phyloP scores from a whole-genome alignment of 768 basidiomycete genomes.

The Russula virescens region DNA sequence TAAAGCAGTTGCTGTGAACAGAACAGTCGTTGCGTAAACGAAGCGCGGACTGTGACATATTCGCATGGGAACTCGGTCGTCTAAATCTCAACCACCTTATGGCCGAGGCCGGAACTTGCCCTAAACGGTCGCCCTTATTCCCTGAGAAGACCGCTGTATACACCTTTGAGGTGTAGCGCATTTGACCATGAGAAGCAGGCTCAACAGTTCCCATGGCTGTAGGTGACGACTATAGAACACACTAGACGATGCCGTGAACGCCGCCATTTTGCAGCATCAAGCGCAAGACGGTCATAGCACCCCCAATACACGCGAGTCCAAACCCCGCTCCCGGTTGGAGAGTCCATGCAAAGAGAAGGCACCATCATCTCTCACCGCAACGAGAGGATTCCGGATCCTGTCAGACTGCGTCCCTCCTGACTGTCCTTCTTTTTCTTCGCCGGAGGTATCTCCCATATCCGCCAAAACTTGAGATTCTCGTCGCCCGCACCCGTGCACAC shows the following conservation, averaged over 20 bases:
- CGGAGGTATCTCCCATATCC: slow-evolving; percentile 63
- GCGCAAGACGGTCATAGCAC: background rate
- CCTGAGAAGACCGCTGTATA: too few relatives aligned
- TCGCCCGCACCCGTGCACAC: slow-evolving; percentile 91
- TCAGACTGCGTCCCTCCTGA: slow-evolving; percentile 31
- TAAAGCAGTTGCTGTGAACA: too few relatives aligned
- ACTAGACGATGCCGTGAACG: slow-evolving; percentile 1
- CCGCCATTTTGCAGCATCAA: background rate
- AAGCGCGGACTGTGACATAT: slow-evolving; percentile 4
- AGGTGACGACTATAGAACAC: background rate
- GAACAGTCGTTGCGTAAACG: background rate
- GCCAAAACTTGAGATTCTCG: slow-evolving; percentile 97
- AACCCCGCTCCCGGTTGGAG: background rate
- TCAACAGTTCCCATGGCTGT: slow-evolving; percentile 1
- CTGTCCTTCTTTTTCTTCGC: slow-evolving; percentile 49
- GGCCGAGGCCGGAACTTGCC: background rate
- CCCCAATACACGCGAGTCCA: background rate
- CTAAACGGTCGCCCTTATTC: too few relatives aligned
- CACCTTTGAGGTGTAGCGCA: background rate
- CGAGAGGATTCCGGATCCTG: slow-evolving; percentile 32
- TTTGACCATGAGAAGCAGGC: background rate
- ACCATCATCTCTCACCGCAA: slow-evolving; percentile 29
- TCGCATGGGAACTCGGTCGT: background rate
- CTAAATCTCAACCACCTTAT: background rate
- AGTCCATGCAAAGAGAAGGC: background rate